Evolutionary conservation across 2,329 filamentous ascomycete genomes (phyloP), one percentile per base, ranked within the genome.

Genomic region (Endoconidiophora polonica): DNA sequence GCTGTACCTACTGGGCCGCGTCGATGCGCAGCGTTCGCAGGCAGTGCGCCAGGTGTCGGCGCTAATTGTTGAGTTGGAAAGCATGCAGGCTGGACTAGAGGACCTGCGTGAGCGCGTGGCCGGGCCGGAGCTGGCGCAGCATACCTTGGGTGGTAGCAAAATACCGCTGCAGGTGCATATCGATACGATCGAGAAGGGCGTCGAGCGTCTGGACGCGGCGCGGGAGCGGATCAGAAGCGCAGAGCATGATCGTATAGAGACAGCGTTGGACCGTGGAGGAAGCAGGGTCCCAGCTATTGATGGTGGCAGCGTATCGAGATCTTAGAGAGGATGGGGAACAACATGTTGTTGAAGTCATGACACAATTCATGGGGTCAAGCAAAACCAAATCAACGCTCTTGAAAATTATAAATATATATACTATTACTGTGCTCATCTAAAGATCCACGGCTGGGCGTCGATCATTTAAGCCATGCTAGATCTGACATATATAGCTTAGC

Each of bases 131-230:
- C 61, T 81, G 7, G 58, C 79, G 9, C 71, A 71, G 1, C 71
- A 68, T 23, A 65, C 66, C 5, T n/a, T 29, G 12, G 42, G 42
- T 3, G 65, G 69, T 24, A 23, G 42, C 4, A 26, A 26, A 3
- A 68, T 86, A 7, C 82, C 83, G 2, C 66, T 91, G 3, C 72
- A 73, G 46, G 79, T 86, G 40, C 83, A 91, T 59, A 79, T 91
- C 39, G 78, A 86, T 56, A 79, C 77, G 50, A 86, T 91, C 54
- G 71, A 82, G 52, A 68, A 76, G 45, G 81, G 82, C 0, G 76
- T 88, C 1, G 81, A 87, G 62, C 70, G 85, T 55, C 65, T 91
- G 54, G 79, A 85, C 60, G 64, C 66, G 20, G 77, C 79, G 44
- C 69, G 83, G 53, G 70, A 73, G 40, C 72, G 75, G 54, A 73